Evolutionary conservation across 2,329 filamentous ascomycete genomes (phyloP).

Genomic region (Trichoderma koningii): DNA sequence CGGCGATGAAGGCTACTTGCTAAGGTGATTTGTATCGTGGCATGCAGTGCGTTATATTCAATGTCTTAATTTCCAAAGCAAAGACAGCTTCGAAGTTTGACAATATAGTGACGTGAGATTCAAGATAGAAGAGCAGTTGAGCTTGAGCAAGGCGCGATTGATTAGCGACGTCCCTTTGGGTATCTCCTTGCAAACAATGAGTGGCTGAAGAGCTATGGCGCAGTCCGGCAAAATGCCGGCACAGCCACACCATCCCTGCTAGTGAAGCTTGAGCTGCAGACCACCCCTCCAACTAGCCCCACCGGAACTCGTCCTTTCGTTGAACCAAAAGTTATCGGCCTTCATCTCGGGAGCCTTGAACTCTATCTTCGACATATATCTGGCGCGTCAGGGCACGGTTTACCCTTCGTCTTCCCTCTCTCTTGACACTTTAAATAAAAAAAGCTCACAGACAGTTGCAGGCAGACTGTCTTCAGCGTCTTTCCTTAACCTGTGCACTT

Average conservation of each 20-base stretch:
- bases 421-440: neutral
- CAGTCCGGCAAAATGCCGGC: conserved; percentile 39
- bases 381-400: conserved; percentile 8
- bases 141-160: too few species aligned
- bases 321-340: neutral
- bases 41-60: neutral
- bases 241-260: neutral
- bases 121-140: neutral
- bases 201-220: conserved; percentile 14
- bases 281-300: conserved; percentile 42
- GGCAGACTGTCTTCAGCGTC: conserved; percentile 17
- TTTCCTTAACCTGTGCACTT: neutral
- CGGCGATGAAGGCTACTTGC: neutral
- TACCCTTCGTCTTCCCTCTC: conserved; percentile 18
- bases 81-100: neutral
- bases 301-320: conserved; percentile 34
- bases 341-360: too few species aligned
- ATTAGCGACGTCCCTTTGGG: too few species aligned
- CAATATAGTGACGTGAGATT: neutral
- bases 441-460: conserved; percentile 20
- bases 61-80: neutral
- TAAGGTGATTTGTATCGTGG: neutral
- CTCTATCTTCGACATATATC: conserved; percentile 2
- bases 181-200: neutral
- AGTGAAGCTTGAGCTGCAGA: conserved; percentile 27